These are phyloP conservation scores for Cavenderia fasciculata DNA, from an alignment of 78 protist species.

Conservation along the genomic window DNA sequence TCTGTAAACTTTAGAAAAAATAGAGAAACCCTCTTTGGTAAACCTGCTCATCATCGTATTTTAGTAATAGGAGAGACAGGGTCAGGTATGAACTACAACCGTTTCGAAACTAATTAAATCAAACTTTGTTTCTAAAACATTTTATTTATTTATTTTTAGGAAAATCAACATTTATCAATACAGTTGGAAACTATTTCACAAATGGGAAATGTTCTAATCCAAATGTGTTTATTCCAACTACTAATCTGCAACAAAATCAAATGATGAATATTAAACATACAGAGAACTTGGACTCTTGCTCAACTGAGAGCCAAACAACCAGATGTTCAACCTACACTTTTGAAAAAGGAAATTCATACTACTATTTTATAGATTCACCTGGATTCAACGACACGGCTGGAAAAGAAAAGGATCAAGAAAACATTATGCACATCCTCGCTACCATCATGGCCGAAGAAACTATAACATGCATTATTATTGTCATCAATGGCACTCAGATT, in stretches of 20 bases:
- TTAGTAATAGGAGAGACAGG: not conserved
- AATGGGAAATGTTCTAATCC: not conserved
- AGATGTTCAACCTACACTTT: not conserved
- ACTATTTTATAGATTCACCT: not conserved
- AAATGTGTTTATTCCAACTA: not conserved
- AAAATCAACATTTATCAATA: conserved; percentile 1
- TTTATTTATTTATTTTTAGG: too few relatives aligned
- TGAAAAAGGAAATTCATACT: not conserved
- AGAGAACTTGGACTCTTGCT: not conserved
- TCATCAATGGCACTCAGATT: not conserved
- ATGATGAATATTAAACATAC: not conserved
- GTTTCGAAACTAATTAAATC: too few relatives aligned
- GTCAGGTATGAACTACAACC: not conserved
- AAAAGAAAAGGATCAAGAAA: not conserved
- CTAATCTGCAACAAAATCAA: too few relatives aligned
- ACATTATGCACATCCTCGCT: not conserved
- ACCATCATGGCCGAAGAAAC: not conserved
- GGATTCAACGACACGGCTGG: not conserved
- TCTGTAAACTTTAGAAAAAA: too few relatives aligned
- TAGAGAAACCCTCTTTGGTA: too few relatives aligned
- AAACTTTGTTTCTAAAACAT: too few relatives aligned
- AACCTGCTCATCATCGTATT: too few relatives aligned
- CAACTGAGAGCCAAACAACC: not conserved
- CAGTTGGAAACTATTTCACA: not conserved
- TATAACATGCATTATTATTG: not conserved